Conservation (phyloP, 306 rosid species). For the Crotalaria pallida region DNA sequence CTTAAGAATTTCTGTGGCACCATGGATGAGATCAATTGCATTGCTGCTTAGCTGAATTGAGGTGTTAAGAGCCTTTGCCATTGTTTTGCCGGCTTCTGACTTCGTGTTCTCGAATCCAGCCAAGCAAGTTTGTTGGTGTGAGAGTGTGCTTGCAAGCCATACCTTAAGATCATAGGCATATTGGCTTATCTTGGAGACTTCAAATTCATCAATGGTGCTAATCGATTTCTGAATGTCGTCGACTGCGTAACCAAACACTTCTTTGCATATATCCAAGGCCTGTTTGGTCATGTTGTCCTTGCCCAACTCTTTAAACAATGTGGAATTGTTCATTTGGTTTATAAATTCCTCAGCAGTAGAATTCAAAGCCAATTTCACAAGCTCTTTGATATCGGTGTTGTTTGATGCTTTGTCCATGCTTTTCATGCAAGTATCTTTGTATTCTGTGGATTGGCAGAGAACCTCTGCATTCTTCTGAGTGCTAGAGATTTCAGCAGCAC, state of each 20-base stretch:
- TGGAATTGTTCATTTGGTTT: slow-evolving; percentile 28
- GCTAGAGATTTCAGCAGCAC: neutral
- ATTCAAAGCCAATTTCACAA: slow-evolving; percentile 37
- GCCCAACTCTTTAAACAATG: slow-evolving; percentile 25
- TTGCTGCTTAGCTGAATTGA: slow-evolving; percentile 50
- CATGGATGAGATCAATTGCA: slow-evolving; percentile 55
- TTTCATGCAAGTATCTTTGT: slow-evolving; percentile 44
- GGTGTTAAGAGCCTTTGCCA: slow-evolving; percentile 35
- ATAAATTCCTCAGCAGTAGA: slow-evolving; percentile 24
- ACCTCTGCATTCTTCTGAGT: slow-evolving; percentile 27
- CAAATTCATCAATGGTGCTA: slow-evolving; percentile 32
- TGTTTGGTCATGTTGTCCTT: slow-evolving; percentile 43
- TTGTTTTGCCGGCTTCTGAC: slow-evolving; percentile 38
- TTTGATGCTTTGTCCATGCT: slow-evolving; percentile 9
- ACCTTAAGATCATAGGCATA: slow-evolving; percentile 47
- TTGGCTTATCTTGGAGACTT: slow-evolving; percentile 19
- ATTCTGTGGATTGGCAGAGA: slow-evolving; percentile 56
- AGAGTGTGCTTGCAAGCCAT: slow-evolving; percentile 58
- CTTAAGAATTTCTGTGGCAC: neutral
- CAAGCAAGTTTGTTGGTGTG: slow-evolving; percentile 59
- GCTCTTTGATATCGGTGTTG: slow-evolving; percentile 37
- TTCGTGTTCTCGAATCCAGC: slow-evolving; percentile 53
- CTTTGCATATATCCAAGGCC: slow-evolving; percentile 53
- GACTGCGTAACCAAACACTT: slow-evolving; percentile 50
- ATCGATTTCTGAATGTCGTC: slow-evolving; percentile 40